Evolutionary conservation across 345 rosid genomes (phyloP).

Genomic region (Ceriops decandra): DNA sequence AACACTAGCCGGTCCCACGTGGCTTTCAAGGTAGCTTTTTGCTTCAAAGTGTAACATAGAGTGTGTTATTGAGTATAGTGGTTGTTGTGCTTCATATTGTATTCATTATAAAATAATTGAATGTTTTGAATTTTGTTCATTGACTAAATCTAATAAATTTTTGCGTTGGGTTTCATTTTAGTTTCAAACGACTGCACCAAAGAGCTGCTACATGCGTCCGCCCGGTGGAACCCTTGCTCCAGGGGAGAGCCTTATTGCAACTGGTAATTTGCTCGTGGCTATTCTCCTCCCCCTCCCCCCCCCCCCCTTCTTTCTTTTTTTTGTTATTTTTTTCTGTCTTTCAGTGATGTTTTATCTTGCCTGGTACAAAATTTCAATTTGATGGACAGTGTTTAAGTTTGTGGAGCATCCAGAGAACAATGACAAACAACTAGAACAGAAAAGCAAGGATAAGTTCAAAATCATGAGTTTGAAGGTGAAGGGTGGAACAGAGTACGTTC

Average conservation of each 20-base stretch:
- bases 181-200: conserved; percentile 37
- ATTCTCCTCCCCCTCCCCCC: not conserved
- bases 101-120: not conserved
- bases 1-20: conserved; percentile 86
- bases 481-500: conserved; percentile 25
- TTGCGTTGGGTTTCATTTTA: not conserved
- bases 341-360: not conserved
- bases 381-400: conserved; percentile 29
- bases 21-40: conserved; percentile 70
- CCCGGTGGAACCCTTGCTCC: conserved; percentile 36
- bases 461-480: conserved; percentile 36
- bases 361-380: not conserved
- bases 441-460: conserved; percentile 30
- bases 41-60: not conserved
- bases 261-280: conserved; percentile 16
- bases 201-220: conserved; percentile 35
- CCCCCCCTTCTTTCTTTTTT: no score
- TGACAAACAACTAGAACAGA: conserved; percentile 24
- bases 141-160: not conserved
- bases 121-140: not conserved
- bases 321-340: no score
- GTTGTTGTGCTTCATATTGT: not conserved
- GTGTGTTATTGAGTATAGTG: not conserved
- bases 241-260: conserved; percentile 30
- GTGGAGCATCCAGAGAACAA: conserved; percentile 29